phyloP scores from a whole-genome alignment of 306 rosid species.

The Macrotyloma uniflorum region DNA sequence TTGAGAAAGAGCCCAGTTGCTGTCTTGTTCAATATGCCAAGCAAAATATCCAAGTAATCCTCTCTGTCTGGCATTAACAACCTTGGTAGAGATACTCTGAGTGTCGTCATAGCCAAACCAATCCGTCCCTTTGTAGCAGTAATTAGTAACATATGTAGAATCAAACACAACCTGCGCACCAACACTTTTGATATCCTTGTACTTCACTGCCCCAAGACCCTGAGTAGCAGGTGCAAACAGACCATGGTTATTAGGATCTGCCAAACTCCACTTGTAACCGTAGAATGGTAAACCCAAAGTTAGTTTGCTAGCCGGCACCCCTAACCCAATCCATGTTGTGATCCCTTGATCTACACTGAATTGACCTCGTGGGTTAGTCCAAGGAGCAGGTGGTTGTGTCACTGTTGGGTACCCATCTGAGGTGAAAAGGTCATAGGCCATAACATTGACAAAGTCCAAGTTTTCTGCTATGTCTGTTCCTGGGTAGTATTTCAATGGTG shows the following conservation, averaged over 20 bases:
- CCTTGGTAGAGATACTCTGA: slow-evolving; percentile 39
- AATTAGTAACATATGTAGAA: slow-evolving; percentile 44
- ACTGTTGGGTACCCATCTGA: background rate
- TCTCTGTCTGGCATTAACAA: slow-evolving; percentile 45
- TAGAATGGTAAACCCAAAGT: slow-evolving; percentile 47
- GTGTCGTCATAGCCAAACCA: slow-evolving; percentile 59
- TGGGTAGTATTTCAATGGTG: slow-evolving; percentile 32
- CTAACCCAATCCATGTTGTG: slow-evolving; percentile 2
- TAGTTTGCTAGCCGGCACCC: slow-evolving; percentile 12
- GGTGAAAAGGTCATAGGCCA: slow-evolving; percentile 37
- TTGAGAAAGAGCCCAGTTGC: slow-evolving; percentile 52
- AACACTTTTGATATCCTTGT: slow-evolving; percentile 37
- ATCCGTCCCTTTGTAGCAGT: slow-evolving; percentile 42
- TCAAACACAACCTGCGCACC: slow-evolving; percentile 23
- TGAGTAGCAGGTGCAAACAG: slow-evolving; percentile 37
- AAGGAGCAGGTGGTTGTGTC: slow-evolving; percentile 38
- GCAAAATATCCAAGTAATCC: slow-evolving; percentile 41
- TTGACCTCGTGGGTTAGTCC: slow-evolving; percentile 5
- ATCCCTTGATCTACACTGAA: slow-evolving; percentile 33
- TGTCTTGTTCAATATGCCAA: slow-evolving; percentile 47
- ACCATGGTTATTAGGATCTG: slow-evolving; percentile 30
- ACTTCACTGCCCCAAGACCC: slow-evolving; percentile 40
- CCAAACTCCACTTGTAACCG: slow-evolving; percentile 52
- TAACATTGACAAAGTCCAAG: slow-evolving; percentile 50
- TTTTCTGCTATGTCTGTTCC: slow-evolving; percentile 27